Evolutionary conservation across 2,329 filamentous ascomycete species (phyloP), one percentile per base, ranked within the genome.

Genomic region (Cadophora malorum): DNA sequence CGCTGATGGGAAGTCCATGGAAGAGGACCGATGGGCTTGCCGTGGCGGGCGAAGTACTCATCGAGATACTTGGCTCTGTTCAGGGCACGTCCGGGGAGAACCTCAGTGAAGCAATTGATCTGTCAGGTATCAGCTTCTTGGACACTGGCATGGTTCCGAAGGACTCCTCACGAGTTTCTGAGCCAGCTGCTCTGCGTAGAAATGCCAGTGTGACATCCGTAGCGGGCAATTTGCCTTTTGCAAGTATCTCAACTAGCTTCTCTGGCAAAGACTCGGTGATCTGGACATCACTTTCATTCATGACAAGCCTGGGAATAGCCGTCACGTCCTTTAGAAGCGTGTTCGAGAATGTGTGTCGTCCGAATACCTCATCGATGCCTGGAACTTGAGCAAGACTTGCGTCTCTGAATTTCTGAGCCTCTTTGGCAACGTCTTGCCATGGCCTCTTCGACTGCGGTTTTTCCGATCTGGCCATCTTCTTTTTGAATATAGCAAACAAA

Each of bases 1-100:
- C 79, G 0, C 83, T 47, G 23, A 88, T 81, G 0, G 86, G 86
- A 0, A 88, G 78, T 1, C 89, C 89, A 76, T 91, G 88, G 88
- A 2, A 91, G 80, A 2, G 88, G 88, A 0, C 89, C 88, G 0
- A 85, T 72, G 0, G 83, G 78, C 68, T 80, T 77, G 0, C 80
- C 79, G 9, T 79, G 78, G 5, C 70, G 66, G 2, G 74, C 67
- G 7, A 82, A 73, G 63, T 83, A 75, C 0, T 79, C 76, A 74
- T 88, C 86, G 2, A 87, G 77, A 19, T 78, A 59, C 16, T 75
- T 73, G 0, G 85, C 85, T 14, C 76, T 75, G 2, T 76, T 65
- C 0, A 87, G 72, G 0, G 84, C 85, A 25, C 79, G 73, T 1
- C 81, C 75, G 68, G 85, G 84, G 69, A 85, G 82, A 2, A 86